A percentile compares a stretch with the other conserved stretches of the same genome.
phyloP scores from a whole-genome alignment of 495 filamentous ascomycete species.

The Annulohypoxylon nitens region DNA sequence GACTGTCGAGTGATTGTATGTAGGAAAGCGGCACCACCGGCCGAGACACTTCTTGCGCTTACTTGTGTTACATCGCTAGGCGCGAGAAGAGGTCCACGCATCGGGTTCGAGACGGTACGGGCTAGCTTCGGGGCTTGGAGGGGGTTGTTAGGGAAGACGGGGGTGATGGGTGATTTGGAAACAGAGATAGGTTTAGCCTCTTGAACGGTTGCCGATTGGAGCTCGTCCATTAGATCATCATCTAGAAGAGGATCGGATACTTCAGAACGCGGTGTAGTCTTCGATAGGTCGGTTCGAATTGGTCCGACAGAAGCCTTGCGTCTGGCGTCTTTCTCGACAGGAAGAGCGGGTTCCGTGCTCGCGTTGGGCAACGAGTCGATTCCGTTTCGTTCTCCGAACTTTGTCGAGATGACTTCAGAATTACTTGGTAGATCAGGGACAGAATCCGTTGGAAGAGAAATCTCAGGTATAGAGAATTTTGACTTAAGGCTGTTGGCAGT shows the following conservation, averaged over 20 bases:
- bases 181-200: constrained; percentile 87
- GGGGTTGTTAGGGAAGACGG: constrained; percentile 66
- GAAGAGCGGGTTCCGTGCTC: constrained; percentile 36
- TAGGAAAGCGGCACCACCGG: constrained; percentile 59
- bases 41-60: constrained; percentile 61
- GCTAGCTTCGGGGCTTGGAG: constrained; percentile 51
- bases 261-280: constrained; percentile 69
- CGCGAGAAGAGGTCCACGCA: constrained; percentile 57
- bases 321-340: constrained; percentile 51
- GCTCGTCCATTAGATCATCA: constrained; percentile 90
- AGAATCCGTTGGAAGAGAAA: constrained; percentile 43
- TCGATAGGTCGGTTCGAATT: constrained; percentile 64
- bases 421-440: constrained; percentile 26
- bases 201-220: constrained; percentile 83
- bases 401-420: not conserved
- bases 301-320: constrained; percentile 66
- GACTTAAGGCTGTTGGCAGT: constrained; percentile 59
- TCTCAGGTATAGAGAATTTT: constrained; percentile 64
- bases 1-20: constrained; percentile 62
- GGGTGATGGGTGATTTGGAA: constrained; percentile 83
- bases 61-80: constrained; percentile 56
- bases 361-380: constrained; percentile 23
- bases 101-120: constrained; percentile 64
- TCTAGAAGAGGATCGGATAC: constrained; percentile 74
- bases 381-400: constrained; percentile 15